Conservation (phyloP, 352 stramenopile genomes). For the Albugo laibachii region DNA sequence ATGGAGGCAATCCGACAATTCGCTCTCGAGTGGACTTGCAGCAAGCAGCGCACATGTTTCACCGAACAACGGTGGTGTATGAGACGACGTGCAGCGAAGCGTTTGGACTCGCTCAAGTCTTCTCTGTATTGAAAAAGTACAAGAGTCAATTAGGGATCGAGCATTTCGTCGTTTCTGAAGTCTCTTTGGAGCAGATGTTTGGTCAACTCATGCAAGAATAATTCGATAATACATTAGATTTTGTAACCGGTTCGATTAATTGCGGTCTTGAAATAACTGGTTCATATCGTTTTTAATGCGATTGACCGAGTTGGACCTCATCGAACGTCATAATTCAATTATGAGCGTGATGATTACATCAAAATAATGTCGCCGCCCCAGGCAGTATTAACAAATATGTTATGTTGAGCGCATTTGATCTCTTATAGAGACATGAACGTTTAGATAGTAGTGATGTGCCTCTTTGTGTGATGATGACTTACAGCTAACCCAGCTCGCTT, state of each 20-base stretch:
- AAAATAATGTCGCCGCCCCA: constrained; percentile 79
- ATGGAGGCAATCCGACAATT: neutral
- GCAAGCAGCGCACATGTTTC: constrained; percentile 24
- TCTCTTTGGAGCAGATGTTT: constrained; percentile 86
- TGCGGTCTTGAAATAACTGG: neutral
- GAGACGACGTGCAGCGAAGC: constrained; percentile 41
- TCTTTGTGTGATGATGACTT: constrained; percentile 74
- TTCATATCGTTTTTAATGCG: no score
- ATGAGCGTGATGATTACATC: constrained; percentile 75
- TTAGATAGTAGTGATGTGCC: constrained; percentile 11
- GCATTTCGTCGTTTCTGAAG: constrained; percentile 83
- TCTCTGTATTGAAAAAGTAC: constrained; percentile 50
- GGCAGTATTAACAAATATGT: constrained; percentile 52
- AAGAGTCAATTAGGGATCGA: constrained; percentile 56
- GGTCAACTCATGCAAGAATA: constrained; percentile 53
- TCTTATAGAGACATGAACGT: constrained; percentile 80
- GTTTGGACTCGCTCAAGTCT: constrained; percentile 57
- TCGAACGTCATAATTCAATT: no score
- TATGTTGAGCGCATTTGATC: constrained; percentile 72
- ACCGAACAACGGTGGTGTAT: constrained; percentile 33
- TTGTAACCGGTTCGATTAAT: neutral
- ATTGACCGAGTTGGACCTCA: no score
- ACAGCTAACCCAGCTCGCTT: constrained; percentile 73
- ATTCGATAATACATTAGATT: constrained; percentile 9
- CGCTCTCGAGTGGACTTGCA: constrained; percentile 16